Percentiles rank a stretch among this genome's conserved stretches.
Evolutionary conservation across 176 grass and related monocot species (phyloP).

Genomic region (Aegilops sharonensis): DNA sequence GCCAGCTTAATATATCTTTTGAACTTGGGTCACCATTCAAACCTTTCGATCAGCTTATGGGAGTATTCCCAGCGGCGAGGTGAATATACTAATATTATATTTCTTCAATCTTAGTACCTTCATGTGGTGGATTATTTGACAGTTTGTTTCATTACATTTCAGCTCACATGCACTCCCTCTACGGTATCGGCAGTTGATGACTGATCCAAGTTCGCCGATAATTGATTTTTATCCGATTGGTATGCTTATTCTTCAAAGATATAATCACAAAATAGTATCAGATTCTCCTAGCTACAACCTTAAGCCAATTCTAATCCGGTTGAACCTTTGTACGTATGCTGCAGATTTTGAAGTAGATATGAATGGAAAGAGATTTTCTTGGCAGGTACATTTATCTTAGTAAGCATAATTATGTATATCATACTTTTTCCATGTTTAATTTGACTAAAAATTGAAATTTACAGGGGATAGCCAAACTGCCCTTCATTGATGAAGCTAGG

Average conservation of each 20-base stretch:
- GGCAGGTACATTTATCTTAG: constrained; percentile 66
- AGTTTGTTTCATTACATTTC: constrained; percentile 30
- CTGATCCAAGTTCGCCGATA: constrained; percentile 72
- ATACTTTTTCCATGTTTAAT: constrained; percentile 28
- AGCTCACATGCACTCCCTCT: constrained; percentile 89
- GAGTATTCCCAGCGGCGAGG: constrained; percentile 98
- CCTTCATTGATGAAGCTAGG: constrained; percentile 91
- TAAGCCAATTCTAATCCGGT: constrained; percentile 4
- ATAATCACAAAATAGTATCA: not conserved
- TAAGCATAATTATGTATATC: constrained; percentile 6
- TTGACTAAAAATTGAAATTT: constrained; percentile 24
- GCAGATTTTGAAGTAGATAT: constrained; percentile 99
- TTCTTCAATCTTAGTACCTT: constrained; percentile 14
- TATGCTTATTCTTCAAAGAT: constrained; percentile 35
- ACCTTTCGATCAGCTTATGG: constrained; percentile 98
- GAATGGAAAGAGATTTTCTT: constrained; percentile 96
- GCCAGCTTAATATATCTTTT: constrained; percentile 66
- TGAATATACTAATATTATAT: constrained; percentile 21
- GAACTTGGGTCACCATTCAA: constrained; percentile 83
- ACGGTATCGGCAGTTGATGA: constrained; percentile 79
- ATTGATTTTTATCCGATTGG: constrained; percentile 95
- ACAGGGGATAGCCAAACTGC: constrained; percentile 94
- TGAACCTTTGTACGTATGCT: constrained; percentile 3
- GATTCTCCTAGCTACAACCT: constrained; percentile 1
- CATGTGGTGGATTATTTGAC: constrained; percentile 11